These are phyloP conservation scores for Chlorella sp. DNA, from an alignment of 139 green algal species.

Conservation along the genomic window DNA sequence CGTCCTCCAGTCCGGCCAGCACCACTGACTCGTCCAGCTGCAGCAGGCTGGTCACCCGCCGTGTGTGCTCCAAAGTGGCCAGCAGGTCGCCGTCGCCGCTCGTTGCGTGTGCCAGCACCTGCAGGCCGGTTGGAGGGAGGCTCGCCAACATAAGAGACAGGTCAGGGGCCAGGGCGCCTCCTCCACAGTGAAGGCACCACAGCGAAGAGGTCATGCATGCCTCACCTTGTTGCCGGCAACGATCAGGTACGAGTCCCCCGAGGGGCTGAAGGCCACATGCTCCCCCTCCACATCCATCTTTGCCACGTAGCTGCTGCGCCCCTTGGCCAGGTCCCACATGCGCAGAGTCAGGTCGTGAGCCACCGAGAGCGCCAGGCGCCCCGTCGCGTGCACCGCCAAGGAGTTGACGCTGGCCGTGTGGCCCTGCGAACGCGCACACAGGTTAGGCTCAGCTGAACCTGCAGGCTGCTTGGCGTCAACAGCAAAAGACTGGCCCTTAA, in stretches of 20 bases:
- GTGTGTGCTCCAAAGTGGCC: conserved; percentile 8
- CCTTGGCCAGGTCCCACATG: conserved; percentile 80
- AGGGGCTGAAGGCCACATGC: conserved; percentile 33
- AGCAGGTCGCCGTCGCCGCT: conserved; percentile 3
- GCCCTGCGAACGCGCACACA: too few species aligned
- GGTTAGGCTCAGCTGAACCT: too few species aligned
- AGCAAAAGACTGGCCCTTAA: too few species aligned
- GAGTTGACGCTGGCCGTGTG: conserved; percentile 51
- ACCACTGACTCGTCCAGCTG: conserved; percentile 17
- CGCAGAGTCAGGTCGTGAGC: conserved; percentile 53
- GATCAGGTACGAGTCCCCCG: conserved; percentile 45
- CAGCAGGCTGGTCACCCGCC: conserved; percentile 31
- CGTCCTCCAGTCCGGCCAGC: conserved; percentile 42
- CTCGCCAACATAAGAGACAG: too few species aligned
- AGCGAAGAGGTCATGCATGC: too few species aligned
- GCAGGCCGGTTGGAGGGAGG: not conserved
- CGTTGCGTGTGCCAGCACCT: conserved; percentile 16
- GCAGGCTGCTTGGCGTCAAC: too few species aligned
- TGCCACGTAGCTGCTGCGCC: conserved; percentile 51
- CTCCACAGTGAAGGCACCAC: too few species aligned
- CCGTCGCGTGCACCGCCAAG: conserved; percentile 65
- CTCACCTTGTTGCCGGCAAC: conserved; percentile 31
- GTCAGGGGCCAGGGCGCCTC: too few species aligned
- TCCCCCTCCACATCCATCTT: conserved; percentile 49
- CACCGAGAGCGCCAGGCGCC: conserved; percentile 68